Percentiles rank a stretch among this genome's conserved stretches.
Conservation (phyloP, 2,329 filamentous ascomycete genomes). For the Chaetomiaceae sp. region DNA sequence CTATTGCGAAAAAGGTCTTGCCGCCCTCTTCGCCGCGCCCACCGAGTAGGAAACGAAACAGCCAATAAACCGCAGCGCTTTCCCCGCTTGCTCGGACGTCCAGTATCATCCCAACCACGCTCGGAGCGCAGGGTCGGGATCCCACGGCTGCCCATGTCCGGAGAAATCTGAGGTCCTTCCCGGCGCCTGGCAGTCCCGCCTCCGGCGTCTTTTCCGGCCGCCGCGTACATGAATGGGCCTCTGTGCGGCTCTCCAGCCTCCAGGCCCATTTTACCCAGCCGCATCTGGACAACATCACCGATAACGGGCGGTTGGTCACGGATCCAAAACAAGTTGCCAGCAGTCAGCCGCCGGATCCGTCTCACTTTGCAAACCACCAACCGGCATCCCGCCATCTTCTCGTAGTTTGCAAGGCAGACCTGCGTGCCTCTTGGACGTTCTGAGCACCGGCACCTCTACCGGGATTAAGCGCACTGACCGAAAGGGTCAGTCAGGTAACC, state of each 20-base stretch:
- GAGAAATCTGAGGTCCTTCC: background rate
- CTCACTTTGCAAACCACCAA: background rate
- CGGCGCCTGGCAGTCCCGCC: background rate
- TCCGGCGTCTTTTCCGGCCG: background rate
- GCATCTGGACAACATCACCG: background rate
- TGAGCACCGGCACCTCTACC: no score
- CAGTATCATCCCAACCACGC: background rate
- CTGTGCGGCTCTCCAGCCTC: no score
- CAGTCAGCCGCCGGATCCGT: background rate
- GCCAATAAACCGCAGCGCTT: background rate
- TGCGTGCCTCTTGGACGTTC: no score
- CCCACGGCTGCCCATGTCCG: background rate
- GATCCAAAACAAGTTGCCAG: background rate
- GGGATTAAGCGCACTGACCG: no score
- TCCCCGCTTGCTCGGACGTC: constrained; percentile 1
- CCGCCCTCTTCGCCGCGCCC: no score
- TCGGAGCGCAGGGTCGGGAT: background rate
- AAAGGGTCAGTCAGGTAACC: no score
- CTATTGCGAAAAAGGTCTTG: background rate
- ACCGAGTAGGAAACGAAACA: background rate
- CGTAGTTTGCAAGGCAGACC: no score
- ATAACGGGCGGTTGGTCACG: background rate
- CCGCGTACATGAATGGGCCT: no score
- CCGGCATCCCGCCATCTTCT: background rate
- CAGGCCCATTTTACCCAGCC: background rate